Evolutionary conservation across 352 stramenopile species (phyloP), one percentile per base, ranked within the genome.

Genomic region (Phytophthora multivora): DNA sequence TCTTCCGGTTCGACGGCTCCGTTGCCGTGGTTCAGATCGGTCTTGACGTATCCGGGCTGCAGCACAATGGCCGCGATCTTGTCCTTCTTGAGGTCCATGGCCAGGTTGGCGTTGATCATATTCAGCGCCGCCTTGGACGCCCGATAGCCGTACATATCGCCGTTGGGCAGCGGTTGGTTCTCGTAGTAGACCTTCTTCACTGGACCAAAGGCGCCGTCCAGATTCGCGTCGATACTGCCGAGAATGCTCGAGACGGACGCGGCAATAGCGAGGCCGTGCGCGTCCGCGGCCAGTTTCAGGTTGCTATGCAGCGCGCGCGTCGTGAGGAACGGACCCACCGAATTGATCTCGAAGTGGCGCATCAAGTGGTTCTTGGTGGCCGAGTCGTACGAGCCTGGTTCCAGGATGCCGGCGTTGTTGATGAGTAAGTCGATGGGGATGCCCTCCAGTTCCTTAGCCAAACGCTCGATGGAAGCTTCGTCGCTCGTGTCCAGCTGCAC

Each of bases 71-170:
- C 53, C 0, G 39, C 53, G 39, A 90, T 86, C 7, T 75, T 77
- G 43, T 85, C 63, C 21, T 35, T 55, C 60, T 81, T 71, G 7
- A 88, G 60, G 19, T 90, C 77, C 4, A 75, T 40, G 15, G 69
- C 48, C 12, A 90, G 51, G 12, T 51, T 69, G 25, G 61, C 68
- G 59, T 69, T 84, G 42, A 87, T 50, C 65, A 79, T 83, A 63
- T 95, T 95, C 16, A 90, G 61, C 15, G 82, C 86, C 10, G 80
- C 38, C 57, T 92, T 91, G 43, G 74, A 88, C 42, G 82, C 69
- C 31, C 76, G 67, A 55, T 94, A 92, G 50, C 73, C 77, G 56
- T 90, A 91, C 25, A 66, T 63, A 6, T 58, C 66, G 26, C 81
- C 72, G 31, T 62, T 54, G 5, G 51, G 47, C 1, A 55, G 35